phyloP scores from a whole-genome alignment of 2,329 filamentous ascomycete genomes.

The Arthroderma sp. region DNA sequence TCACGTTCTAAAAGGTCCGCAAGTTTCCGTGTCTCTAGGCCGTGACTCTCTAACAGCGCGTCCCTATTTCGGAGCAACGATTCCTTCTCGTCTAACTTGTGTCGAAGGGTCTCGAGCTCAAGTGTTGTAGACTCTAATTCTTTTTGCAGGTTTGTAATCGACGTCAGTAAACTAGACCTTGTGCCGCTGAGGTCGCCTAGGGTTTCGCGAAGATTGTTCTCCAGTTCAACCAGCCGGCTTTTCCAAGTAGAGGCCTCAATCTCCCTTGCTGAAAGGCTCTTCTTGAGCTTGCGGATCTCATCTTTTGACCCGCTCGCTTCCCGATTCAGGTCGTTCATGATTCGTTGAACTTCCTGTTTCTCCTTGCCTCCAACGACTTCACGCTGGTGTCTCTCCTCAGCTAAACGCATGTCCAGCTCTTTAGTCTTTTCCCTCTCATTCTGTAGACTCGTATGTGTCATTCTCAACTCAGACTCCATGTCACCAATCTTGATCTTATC shows the following conservation, averaged over 20 bases:
- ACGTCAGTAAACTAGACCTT: slow-evolving; percentile 70
- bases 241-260: slow-evolving; percentile 86
- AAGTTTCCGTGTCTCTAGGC: slow-evolving; percentile 71
- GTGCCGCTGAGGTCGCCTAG: slow-evolving; percentile 81
- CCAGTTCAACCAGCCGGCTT: slow-evolving; percentile 76
- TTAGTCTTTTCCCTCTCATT: slow-evolving; percentile 67
- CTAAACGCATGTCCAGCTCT: slow-evolving; percentile 62
- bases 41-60: slow-evolving; percentile 72
- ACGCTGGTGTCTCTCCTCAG: slow-evolving; percentile 69
- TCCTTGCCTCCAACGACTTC: slow-evolving; percentile 77
- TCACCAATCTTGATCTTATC: slow-evolving; percentile 98
- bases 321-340: slow-evolving; percentile 82
- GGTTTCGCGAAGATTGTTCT: slow-evolving; percentile 74
- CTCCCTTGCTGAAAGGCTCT: slow-evolving; percentile 69
- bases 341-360: slow-evolving; percentile 88
- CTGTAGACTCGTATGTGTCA: slow-evolving; percentile 62
- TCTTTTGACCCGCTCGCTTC: slow-evolving; percentile 74
- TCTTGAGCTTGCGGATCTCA: slow-evolving; percentile 67
- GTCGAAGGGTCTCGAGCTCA: slow-evolving; percentile 67
- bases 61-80: slow-evolving; percentile 82
- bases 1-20: slow-evolving; percentile 86
- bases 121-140: slow-evolving; percentile 74
- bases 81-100: slow-evolving; percentile 76
- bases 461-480: slow-evolving; percentile 69
- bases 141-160: slow-evolving; percentile 73